Base-by-base conservation (phyloP, 2,329 filamentous ascomycete genomes). In the Calonectria hawksworthii region DNA sequence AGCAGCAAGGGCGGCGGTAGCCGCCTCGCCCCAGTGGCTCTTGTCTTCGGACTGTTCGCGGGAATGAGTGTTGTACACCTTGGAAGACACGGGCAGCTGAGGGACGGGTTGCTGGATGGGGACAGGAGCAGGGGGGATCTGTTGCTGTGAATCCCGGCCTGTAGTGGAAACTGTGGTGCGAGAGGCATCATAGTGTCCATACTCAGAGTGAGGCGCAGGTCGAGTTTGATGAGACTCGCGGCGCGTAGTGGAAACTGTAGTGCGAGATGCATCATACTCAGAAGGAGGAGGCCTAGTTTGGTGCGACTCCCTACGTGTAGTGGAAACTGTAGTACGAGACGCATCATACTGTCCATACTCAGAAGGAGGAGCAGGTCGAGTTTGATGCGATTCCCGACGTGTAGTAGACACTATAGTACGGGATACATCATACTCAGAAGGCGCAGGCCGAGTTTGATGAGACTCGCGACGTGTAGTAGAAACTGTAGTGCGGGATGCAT, bases 81-180 rank as follows among this genome's bases (percentile, higher is more conserved):
- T 90, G 75, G 91, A 90, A 47, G 93, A 93, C 3, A 98, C 92
- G 0, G 94, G 95, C 3, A 90, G 89, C 73, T 95, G 90, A 2
- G 96, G 96, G 79, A 96, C 93, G 3, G 96, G 96, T 80, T 98
- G 95, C 83, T 97, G 94, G n/a, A 98, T 88, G 14, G 93, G 92
- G 38, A 95, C 89, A 0, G 91, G 88, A 8, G 87, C 91, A 7
- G 93, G 90, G 52, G 91, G 88, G 21, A 84, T 82, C 23, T 83
- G 85, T 28, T 85, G 83, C 3, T 87, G 82, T 10, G 86, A 81
- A 54, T 87, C 85, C 70, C 85, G 83, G 51, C n/a, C n/a, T 59
- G 84, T 84, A 21, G 87, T 87, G 21, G 87, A 83, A n/a, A 87
- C 81, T 16, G 91, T 90, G 28, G 86, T 87, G 36, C 88, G 87